Evolutionary conservation across 1,284 basidiomycete species (phyloP), one percentile per base, ranked within the genome.

Genomic region (Macrocystidia cucumis): DNA sequence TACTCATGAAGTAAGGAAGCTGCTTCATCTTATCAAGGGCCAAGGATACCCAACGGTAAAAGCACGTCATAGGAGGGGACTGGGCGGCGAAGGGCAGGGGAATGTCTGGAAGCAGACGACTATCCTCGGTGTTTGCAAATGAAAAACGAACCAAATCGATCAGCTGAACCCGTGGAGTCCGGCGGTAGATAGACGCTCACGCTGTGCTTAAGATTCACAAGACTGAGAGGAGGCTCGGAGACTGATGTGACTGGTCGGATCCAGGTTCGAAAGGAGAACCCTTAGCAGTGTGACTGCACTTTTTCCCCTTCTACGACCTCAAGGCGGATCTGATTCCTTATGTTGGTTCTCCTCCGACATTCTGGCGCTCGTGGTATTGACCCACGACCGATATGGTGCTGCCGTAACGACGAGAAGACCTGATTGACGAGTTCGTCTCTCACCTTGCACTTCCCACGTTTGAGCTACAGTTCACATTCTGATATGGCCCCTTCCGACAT

Each of bases 401-500:
- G 37, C 33, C 32, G 44, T 44, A 40, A 42, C 41, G 32, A 16
- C 34, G 32, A 38, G 40, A 37, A 28, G 29, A 9, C 25, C 27
- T 24, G 20, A 34, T 35, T 29, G n/a, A 16, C 19, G 27, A 30
- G 14, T 11, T 31, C 14, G 19, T 32, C 35, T 41, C 39, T 30
- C 13, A 11, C 36, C 29, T 34, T 34, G 36, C 29, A 12, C 32
- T 44, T 55, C 51, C 42, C 55, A 56, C 49, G 52, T 45, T 46
- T 36, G 29, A 29, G 37, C 37, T 44, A 31, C 33, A 24, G 27
- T 45, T 46, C 47, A 37, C 43, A 44, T 55, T 47, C 44, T 47
- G 50, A 44, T 52, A 42, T 46, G 36, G 40, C 34, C 32, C 31
- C 42, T 40, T 44, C 49, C 50, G 54, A 50, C 42, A 45, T 52